Evolutionary conservation across 129 eudicot species (phyloP).

Genomic region (Apium graveolens): DNA sequence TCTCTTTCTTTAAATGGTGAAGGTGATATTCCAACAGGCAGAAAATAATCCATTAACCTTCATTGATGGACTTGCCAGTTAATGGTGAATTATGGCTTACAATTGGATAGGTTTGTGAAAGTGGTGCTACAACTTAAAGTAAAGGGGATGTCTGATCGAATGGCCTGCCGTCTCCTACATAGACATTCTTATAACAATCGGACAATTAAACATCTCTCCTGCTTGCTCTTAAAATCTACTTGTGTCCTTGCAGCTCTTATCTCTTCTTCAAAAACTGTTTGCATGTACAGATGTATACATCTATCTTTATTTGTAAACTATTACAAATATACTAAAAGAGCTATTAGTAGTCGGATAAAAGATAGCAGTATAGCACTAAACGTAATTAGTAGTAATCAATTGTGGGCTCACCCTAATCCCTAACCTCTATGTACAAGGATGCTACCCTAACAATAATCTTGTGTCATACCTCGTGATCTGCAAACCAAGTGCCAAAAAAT

Average conservation of each 20-base stretch:
- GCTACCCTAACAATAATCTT: neutral
- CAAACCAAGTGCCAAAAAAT: neutral
- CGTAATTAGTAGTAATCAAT: neutral
- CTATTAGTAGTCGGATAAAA: neutral
- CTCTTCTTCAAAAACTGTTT: neutral
- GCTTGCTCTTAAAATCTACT: neutral
- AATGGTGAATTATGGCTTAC: neutral
- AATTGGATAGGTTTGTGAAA: neutral
- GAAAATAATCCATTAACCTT: constrained; percentile 12
- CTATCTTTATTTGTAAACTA: neutral
- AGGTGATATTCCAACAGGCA: neutral
- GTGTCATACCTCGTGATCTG: neutral
- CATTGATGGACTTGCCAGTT: neutral
- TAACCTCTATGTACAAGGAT: neutral
- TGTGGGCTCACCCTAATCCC: neutral
- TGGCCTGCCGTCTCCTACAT: neutral
- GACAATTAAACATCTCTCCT: neutral
- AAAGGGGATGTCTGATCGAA: neutral
- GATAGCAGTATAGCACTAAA: neutral
- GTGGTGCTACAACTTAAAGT: constrained; percentile 21
- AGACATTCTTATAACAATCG: neutral
- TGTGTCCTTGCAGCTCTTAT: neutral
- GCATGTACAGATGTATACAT: neutral
- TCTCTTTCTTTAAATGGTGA: constrained; percentile 40
- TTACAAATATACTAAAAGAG: neutral